These are phyloP conservation scores for Aaosphaeria arxii DNA, from an alignment of 2,329 filamentous ascomycete species.

Conservation along the genomic window DNA sequence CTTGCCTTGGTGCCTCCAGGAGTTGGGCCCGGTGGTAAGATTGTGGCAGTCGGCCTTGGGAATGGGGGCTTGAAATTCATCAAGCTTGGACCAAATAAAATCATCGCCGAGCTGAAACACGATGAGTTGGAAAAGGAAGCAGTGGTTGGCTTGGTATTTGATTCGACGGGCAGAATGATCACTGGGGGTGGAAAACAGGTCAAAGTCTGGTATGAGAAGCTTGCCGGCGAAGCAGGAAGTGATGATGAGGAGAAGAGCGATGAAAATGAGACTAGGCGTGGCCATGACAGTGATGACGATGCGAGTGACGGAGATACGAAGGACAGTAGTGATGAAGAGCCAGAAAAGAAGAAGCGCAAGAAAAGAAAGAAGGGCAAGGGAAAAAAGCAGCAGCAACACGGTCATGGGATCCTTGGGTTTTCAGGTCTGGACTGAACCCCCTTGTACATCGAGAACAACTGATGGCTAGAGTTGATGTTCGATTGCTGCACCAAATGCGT, in stretches of 20 bases:
- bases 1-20: conserved; percentile 69
- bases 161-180: conserved; percentile 81
- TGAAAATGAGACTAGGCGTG: conserved; percentile 21
- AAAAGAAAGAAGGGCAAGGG: conserved; percentile 42
- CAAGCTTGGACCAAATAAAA: conserved; percentile 68
- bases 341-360: conserved; percentile 38
- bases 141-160: conserved; percentile 78
- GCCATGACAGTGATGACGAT: conserved; percentile 42
- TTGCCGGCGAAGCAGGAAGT: conserved; percentile 48
- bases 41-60: conserved; percentile 75
- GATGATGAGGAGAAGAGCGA: conserved; percentile 42
- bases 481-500: no score
- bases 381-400: conserved; percentile 22
- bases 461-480: no score
- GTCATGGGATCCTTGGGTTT: conserved; percentile 35
- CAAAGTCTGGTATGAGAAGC: conserved; percentile 84
- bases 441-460: no score
- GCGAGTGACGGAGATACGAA: conserved; percentile 44
- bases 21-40: conserved; percentile 65
- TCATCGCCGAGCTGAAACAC: conserved; percentile 67
- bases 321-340: conserved; percentile 46
- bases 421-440: conserved; percentile 17
- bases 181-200: conserved; percentile 81
- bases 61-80: conserved; percentile 79
- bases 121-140: conserved; percentile 73